These are phyloP conservation scores for Candida pseudoviswanathii DNA, from an alignment of 1,139 yeast genomes.

Conservation along the genomic window DNA sequence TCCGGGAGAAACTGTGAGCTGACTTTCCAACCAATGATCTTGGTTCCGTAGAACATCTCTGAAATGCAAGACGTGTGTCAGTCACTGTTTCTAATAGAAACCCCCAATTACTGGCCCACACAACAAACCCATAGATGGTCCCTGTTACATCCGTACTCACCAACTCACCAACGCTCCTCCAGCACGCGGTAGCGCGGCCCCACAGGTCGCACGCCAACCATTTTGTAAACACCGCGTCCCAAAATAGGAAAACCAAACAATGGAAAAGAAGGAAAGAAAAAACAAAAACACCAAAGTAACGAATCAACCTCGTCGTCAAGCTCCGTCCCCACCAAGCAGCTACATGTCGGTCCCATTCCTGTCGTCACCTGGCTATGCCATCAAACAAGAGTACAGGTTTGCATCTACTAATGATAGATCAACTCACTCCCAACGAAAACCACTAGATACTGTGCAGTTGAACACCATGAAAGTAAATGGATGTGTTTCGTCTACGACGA, in stretches of 20 bases:
- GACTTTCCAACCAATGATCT: too few relatives aligned
- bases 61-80: too few relatives aligned
- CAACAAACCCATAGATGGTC: too few relatives aligned
- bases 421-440: not conserved
- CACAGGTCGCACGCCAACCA: not conserved
- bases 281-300: not conserved
- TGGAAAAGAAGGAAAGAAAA: not conserved
- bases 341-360: not conserved
- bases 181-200: too few relatives aligned
- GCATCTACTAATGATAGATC: not conserved
- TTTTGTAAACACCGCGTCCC: conserved; percentile 1
- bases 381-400: not conserved
- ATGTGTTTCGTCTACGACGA: not conserved
- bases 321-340: not conserved
- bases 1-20: too few relatives aligned
- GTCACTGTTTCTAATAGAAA: too few relatives aligned
- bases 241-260: not conserved
- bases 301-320: not conserved
- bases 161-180: too few relatives aligned
- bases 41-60: too few relatives aligned
- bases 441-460: not conserved
- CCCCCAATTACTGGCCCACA: too few relatives aligned
- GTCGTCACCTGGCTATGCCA: not conserved
- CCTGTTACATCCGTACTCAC: too few relatives aligned
- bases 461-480: not conserved